Conservation (phyloP, 805 yeast species). For the Metschnikowia noctiluminum region DNA sequence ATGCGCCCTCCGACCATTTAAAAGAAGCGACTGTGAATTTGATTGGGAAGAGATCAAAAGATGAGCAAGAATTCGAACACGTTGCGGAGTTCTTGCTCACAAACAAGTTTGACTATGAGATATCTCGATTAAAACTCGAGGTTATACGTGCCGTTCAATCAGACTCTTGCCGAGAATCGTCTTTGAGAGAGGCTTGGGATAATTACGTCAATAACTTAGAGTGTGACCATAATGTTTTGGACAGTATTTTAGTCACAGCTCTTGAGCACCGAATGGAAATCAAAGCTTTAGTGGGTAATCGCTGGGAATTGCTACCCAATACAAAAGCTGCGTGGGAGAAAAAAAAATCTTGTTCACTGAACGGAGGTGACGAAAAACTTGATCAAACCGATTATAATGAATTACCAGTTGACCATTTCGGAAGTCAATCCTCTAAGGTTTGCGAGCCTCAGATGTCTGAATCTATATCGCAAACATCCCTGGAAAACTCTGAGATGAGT, state of each 20-base stretch:
- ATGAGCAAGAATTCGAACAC: slow-evolving; percentile 17
- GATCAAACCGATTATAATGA: too few relatives aligned
- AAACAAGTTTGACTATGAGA: slow-evolving; percentile 24
- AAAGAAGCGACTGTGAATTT: slow-evolving; percentile 24
- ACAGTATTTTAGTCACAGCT: slow-evolving; percentile 18
- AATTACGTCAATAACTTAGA: slow-evolving; percentile 14
- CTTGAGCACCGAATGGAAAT: slow-evolving; percentile 17
- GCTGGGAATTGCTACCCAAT: slow-evolving; percentile 19
- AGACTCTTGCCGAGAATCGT: slow-evolving; percentile 10
- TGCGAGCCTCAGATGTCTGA: background rate
- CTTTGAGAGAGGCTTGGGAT: slow-evolving; percentile 21
- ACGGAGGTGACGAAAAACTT: background rate
- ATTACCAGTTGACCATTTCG: too few relatives aligned
- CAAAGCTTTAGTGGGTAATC: slow-evolving; percentile 13
- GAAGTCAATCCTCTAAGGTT: too few relatives aligned
- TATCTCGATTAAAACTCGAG: slow-evolving; percentile 18
- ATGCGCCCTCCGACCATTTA: slow-evolving; percentile 32
- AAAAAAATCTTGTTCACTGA: too few relatives aligned
- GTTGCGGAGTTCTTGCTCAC: slow-evolving; percentile 25
- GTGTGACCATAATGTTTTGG: slow-evolving; percentile 18
- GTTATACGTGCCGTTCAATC: slow-evolving; percentile 15
- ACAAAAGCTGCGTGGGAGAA: background rate
- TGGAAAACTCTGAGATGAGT: background rate
- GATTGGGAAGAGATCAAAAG: slow-evolving; percentile 18
- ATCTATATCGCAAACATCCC: background rate